Base-by-base conservation (phyloP, 352 stramenopile species). In the Phytophthora megakarya region DNA sequence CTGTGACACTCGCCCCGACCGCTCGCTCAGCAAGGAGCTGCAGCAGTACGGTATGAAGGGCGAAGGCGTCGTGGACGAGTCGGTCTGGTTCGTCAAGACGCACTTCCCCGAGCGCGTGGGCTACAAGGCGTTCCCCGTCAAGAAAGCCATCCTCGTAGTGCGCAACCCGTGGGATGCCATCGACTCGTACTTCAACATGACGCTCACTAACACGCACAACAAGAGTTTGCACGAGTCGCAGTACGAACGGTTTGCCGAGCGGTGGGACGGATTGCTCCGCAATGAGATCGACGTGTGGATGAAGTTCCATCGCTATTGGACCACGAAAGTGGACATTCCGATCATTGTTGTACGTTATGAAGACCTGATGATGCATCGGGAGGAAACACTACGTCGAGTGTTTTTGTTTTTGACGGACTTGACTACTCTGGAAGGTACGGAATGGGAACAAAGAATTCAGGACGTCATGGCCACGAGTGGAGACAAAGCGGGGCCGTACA, bases 151-250 rank as follows among this genome's bases (percentile, higher is more conserved):
- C 55, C 71, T 96, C 13, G 86, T 96, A 9, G 86, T 96, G 57
- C 86, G 97, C 40, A 99, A 99, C 73, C 97, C 97, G 1, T 99
- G 97, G 84, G 97, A 99, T 86, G 92, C 96, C 22, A 99, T 99
- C 73, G 96, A 99, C 61, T 99, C 96, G 45, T 99, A 99, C 78
- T 99, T 98, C 70, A 99, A 99, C 77, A 96, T 99, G 82, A 96
- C 88, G 45, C 76, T 98, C 49, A 98, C 93, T 16, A 97, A 98
- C 67, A 94, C 90, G 46, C 93, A 98, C 79, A 95, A 96, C 67
- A 91, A 95, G 75, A 97, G 89, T 35, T 47, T 97, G 33, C 73
- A 92, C 58, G 88, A 97, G 49, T 82, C 73, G 32, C 78, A 96
- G 57, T 98, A 97, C 62, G 63, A 76, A 46, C 86, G 89, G 28